These are phyloP conservation scores for Stereum hirsutum DNA, from an alignment of 1,284 basidiomycete species.

Conservation along the genomic window DNA sequence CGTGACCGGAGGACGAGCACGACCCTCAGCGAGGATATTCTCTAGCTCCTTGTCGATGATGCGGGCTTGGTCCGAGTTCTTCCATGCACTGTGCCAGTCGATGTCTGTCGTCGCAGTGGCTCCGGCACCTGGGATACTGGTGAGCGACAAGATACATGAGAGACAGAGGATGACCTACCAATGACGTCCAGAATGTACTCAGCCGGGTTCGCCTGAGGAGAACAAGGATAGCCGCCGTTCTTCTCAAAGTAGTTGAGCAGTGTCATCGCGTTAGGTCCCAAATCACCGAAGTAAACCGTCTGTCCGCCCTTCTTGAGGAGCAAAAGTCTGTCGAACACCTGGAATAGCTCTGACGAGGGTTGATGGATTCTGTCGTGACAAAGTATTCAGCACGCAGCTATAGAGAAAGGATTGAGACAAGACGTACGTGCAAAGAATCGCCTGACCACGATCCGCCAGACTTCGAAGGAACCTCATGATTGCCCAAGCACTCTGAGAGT, in stretches of 20 bases:
- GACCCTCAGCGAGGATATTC: slow-evolving; percentile 23
- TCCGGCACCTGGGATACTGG: slow-evolving; percentile 57
- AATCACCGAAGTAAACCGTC: slow-evolving; percentile 72
- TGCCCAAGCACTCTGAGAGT: slow-evolving; percentile 3
- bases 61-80: slow-evolving; percentile 17
- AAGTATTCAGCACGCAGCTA: neutral
- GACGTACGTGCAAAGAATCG: slow-evolving; percentile 55
- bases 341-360: slow-evolving; percentile 68
- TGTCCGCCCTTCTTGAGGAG: slow-evolving; percentile 63
- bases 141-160: too few relatives aligned
- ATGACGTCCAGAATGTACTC: neutral
- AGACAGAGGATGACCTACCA: too few relatives aligned
- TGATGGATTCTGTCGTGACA: slow-evolving; percentile 33
- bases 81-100: slow-evolving; percentile 27
- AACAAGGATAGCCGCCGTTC: slow-evolving; percentile 39
- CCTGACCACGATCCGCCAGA: slow-evolving; percentile 77
- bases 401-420: neutral
- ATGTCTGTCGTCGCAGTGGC: slow-evolving; percentile 22
- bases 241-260: slow-evolving; percentile 65
- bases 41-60: slow-evolving; percentile 19
- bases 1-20: slow-evolving; percentile 18
- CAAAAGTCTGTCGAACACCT: slow-evolving; percentile 58
- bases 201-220: slow-evolving; percentile 30
- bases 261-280: slow-evolving; percentile 47
- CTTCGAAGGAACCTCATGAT: slow-evolving; percentile 45